These are phyloP conservation scores for Auriscalpium vulgare DNA, from an alignment of 768 basidiomycete species.

Conservation along the genomic window DNA sequence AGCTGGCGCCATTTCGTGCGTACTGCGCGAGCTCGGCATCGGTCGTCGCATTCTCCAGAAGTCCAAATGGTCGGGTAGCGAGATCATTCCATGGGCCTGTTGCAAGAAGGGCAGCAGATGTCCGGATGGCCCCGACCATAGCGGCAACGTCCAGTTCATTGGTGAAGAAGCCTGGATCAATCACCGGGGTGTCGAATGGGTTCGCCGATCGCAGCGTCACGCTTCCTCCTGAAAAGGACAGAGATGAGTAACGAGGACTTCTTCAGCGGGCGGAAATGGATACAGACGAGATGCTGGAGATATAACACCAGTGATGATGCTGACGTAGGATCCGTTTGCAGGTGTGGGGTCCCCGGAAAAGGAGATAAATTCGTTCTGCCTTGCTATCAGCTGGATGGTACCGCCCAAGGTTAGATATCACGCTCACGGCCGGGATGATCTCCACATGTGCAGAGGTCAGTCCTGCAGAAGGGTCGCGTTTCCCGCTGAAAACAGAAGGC, in stretches of 20 bases:
- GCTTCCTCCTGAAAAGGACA: conserved; percentile 1
- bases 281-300: conserved; percentile 5
- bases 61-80: conserved; percentile 3
- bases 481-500: not conserved
- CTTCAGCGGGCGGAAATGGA: not conserved
- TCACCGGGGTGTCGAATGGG: conserved; percentile 9
- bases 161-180: conserved; percentile 6
- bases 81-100: not conserved
- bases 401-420: too few species aligned
- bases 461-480: conserved; percentile 19
- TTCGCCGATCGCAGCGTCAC: conserved; percentile 5
- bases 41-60: conserved; percentile 18
- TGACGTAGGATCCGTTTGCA: not conserved
- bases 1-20: conserved; percentile 16
- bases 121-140: conserved; percentile 9
- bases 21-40: conserved; percentile 23
- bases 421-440: conserved; percentile 1
- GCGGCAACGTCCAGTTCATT: not conserved
- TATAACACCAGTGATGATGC: not conserved
- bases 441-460: conserved; percentile 18
- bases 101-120: conserved; percentile 1
- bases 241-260: not conserved
- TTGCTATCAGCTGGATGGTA: not conserved
- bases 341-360: not conserved
- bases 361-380: not conserved